phyloP scores from a whole-genome alignment of 805 yeast species.

The Blastobotrys parvus region DNA sequence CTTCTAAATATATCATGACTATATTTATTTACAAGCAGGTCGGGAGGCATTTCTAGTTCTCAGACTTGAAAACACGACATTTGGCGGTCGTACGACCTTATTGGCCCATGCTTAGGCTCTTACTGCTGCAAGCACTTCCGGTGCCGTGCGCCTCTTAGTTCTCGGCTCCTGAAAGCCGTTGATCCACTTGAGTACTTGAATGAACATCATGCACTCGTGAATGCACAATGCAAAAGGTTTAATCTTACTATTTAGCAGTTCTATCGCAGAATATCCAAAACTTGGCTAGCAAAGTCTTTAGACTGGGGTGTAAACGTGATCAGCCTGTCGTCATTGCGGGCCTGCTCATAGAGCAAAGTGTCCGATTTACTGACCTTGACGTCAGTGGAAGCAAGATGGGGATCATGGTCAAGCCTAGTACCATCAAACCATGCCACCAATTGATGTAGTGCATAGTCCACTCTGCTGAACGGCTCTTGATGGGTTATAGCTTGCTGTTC shows the following conservation, averaged over 20 bases:
- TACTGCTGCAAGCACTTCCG: too few species aligned
- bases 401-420: neutral
- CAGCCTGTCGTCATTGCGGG: slow-evolving; percentile 3
- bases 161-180: too few species aligned
- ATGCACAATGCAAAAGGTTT: too few species aligned
- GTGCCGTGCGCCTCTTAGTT: too few species aligned
- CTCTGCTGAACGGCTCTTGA: slow-evolving; percentile 2
- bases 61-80: too few species aligned
- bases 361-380: slow-evolving; percentile 5
- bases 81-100: too few species aligned
- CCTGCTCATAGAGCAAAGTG: slow-evolving; percentile 3
- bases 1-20: too few species aligned
- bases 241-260: neutral
- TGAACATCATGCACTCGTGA: too few species aligned
- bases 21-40: too few species aligned
- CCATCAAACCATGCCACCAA: slow-evolving; percentile 7
- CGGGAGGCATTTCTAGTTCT: too few species aligned
- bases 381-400: slow-evolving; percentile 3
- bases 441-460: slow-evolving; percentile 4
- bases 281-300: neutral
- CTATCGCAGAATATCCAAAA: neutral
- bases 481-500: neutral
- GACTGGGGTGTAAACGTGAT: slow-evolving; percentile 5
- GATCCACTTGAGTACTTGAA: too few species aligned
- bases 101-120: too few species aligned